Conservation (phyloP, 768 basidiomycete species). For the Melanogaster broomeanus region DNA sequence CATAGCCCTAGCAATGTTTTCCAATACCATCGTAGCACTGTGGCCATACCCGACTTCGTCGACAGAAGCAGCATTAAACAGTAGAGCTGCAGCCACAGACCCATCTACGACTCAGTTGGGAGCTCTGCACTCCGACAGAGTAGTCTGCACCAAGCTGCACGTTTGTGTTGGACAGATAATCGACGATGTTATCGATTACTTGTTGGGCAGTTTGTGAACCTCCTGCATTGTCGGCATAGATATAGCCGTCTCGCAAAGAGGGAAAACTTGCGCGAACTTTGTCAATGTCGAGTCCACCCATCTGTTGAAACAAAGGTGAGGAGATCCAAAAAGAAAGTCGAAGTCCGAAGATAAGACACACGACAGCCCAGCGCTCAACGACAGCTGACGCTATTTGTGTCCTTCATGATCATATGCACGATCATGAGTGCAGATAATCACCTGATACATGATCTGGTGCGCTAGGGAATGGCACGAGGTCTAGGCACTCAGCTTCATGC, state of each 20-base stretch:
- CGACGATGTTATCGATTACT: slow-evolving; percentile 59
- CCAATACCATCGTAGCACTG: slow-evolving; percentile 67
- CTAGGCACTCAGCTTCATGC: no score
- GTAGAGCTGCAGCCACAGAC: slow-evolving; percentile 49
- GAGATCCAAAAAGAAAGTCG: background rate
- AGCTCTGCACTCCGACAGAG: slow-evolving; percentile 53
- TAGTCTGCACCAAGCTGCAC: slow-evolving; percentile 76
- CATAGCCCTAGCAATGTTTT: slow-evolving; percentile 66
- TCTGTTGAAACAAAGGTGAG: background rate
- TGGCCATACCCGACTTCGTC: slow-evolving; percentile 68
- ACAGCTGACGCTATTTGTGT: background rate
- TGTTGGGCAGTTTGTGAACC: slow-evolving; percentile 63
- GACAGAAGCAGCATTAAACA: slow-evolving; percentile 64
- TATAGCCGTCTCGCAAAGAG: slow-evolving; percentile 54
- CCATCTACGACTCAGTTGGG: slow-evolving; percentile 53
- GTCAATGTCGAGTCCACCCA: slow-evolving; percentile 44
- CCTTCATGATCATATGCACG: no score
- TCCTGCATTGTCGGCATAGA: slow-evolving; percentile 78
- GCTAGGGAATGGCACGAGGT: no score
- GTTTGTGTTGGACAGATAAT: slow-evolving; percentile 73
- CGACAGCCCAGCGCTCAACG: background rate
- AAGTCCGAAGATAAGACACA: background rate
- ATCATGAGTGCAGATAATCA: background rate
- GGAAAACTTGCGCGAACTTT: slow-evolving; percentile 65
- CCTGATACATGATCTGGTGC: no score